Conservation (phyloP, 129 eudicot genomes). For the Pittosporum tobira region DNA sequence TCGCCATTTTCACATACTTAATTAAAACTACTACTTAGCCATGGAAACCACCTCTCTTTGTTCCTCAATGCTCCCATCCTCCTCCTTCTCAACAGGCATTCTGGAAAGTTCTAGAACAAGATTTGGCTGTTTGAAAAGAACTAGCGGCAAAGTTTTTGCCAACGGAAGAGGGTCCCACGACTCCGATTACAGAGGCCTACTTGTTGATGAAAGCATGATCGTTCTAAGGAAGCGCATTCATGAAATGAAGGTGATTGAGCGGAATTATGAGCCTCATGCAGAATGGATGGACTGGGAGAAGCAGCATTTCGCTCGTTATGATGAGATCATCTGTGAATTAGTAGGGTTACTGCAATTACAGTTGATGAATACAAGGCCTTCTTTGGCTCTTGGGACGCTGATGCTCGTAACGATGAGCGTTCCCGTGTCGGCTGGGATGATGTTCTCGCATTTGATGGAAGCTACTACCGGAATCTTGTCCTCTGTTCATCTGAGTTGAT, state of each 20-base stretch:
- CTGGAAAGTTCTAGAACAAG: background rate
- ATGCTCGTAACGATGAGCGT: slow-evolving; percentile 7
- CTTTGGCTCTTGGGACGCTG: slow-evolving; percentile 17
- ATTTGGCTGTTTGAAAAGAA: background rate
- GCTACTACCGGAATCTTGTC: background rate
- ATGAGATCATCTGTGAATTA: background rate
- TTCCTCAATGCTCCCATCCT: slow-evolving; percentile 3
- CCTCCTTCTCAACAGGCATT: background rate
- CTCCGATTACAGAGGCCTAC: background rate
- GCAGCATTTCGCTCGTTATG: slow-evolving; percentile 1
- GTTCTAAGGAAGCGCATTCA: slow-evolving; percentile 17
- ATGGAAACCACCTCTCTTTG: slow-evolving; percentile 12
- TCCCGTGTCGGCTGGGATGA: background rate
- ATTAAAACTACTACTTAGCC: background rate
- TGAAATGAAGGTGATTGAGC: slow-evolving; percentile 14
- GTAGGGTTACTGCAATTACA: slow-evolving; percentile 12
- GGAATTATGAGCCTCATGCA: slow-evolving; percentile 11
- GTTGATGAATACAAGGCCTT: slow-evolving; percentile 21
- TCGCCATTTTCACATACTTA: background rate
- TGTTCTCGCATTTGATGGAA: slow-evolving; percentile 2
- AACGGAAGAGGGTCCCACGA: background rate
- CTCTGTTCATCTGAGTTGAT: background rate
- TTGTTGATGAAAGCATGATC: slow-evolving; percentile 17
- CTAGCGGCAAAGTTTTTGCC: background rate
- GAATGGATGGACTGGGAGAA: slow-evolving; percentile 31